Evolutionary conservation across 257 asterid species (phyloP), one percentile per base, ranked within the genome.

Genomic region (Solanum chmielewskii): DNA sequence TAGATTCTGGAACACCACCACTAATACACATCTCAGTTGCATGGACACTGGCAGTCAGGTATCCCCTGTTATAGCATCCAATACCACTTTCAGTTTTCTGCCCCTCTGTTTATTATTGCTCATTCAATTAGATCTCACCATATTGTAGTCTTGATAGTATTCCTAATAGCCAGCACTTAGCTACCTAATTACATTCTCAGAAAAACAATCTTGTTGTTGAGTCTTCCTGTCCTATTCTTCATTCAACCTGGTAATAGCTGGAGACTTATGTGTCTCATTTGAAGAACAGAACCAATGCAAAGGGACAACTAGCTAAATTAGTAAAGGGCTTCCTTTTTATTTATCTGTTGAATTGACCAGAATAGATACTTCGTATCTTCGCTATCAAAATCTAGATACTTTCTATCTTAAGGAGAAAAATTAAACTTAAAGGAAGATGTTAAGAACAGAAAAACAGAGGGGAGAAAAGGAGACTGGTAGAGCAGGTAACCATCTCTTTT

Each of bases 11-110:
- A 97, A 96, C 87, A 97, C 99, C 9, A 94, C 96, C 84, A 95
- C 98, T 49, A 96, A 96, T 86, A 87, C 98, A 11, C 97, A 92
- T 76, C 90, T 97, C 33, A 94, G 96, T 89, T 94, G 97, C 89
- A 90, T 97, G 95, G 99, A 97, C 89, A 97, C 99, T 49, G 99
- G 99, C 86, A 97, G 99, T 89, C 99, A 97, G 98, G 99, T 97
- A 90, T 81, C 2, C 18, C 29, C 85, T 8, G 12, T 29, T 29
- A 18, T 81, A 81, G 29, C 85, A 81, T 81, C 12, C 44, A 18
- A 78, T 81, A 29, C 11, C 44, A 10, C 31, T 49, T 81, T 3
- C 20, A 78, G 5, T 80, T 10, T 80, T 80, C 68, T 80, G 11
- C 20, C 18, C 27, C 4, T 47, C 44, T 18, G 44, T 47, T 16